Evolutionary conservation across 345 rosid genomes (phyloP), one percentile per base, ranked within the genome.

Genomic region (Erysimum cheiranthoides): DNA sequence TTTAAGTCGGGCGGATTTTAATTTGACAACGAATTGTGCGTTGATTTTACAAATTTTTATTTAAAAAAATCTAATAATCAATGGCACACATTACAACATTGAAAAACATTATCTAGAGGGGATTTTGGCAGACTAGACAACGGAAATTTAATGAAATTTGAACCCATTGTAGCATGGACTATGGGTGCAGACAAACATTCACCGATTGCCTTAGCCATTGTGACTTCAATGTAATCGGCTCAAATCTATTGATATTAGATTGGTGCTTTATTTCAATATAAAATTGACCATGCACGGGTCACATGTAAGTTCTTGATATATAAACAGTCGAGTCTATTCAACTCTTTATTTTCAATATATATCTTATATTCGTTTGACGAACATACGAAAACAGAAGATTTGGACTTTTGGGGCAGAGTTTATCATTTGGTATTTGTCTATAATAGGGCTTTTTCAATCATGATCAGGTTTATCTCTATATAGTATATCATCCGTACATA

Each of bases 51-150:
- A 13, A 17, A 3, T 0, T 54, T 6, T 14, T 6, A 2, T 3
- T 2, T 6, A 4, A 5, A 17, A n/a, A 21, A 39, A 2, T 38
- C 5, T 21, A 10, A 43, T 4, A 30, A 18, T 6, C 8, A 16
- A 32, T 61, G 74, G 74, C 79, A 76, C 79, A 52, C 79, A 68
- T 32, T 25, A 65, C 74, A 68, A 76, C 18, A 46, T 14, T 51
- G 51, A 9, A 9, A 45, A 25, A 76, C 4, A 30, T 68, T 61
- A 68, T 61, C 74, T 42, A n/a, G 5, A 10, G 0, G 9, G 61
- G 6, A 42, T 12, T 12, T 75, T 75, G 56, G 38, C 54, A 9
- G 30, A 49, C 11, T 30, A 49, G 68, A 9, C 45, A 42, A 17
- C 17, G 8, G 1, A 49, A 25, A 38, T 8, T 58, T 16, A 38